phyloP scores from a whole-genome alignment of 768 basidiomycete genomes.

The Multifurca ochricompacta region DNA sequence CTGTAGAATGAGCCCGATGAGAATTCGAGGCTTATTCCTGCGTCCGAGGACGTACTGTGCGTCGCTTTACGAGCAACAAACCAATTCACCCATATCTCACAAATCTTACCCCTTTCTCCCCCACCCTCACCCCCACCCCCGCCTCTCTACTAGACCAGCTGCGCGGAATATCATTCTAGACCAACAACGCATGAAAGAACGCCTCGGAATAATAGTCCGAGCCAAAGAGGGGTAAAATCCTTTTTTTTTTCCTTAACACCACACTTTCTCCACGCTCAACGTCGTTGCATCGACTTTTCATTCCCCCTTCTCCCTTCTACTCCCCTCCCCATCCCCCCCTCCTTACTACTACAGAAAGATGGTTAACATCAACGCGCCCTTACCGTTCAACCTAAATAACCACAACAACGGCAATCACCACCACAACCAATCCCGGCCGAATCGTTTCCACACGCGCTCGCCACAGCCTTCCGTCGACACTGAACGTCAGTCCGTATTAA shows the following conservation, averaged over 20 bases:
- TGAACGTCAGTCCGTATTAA: slow-evolving; percentile 24
- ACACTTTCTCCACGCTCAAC: no score
- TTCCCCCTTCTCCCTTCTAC: not conserved
- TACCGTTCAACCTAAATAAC: slow-evolving; percentile 56
- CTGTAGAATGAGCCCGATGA: slow-evolving; percentile 27
- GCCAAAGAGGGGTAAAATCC: slow-evolving; percentile 48
- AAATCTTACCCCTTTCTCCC: not conserved
- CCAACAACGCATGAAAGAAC: slow-evolving; percentile 43
- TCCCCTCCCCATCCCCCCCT: no score
- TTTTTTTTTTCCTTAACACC: not conserved
- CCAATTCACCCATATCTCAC: not conserved
- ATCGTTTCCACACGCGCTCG: slow-evolving; percentile 20
- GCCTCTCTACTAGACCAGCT: no score
- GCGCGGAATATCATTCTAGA: slow-evolving; percentile 30
- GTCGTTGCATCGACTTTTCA: not conserved
- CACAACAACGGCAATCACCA: slow-evolving; percentile 25
- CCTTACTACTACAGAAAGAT: no score
- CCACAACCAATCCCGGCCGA: slow-evolving; percentile 11
- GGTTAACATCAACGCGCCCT: slow-evolving; percentile 56
- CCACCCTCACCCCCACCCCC: no score
- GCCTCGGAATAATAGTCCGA: slow-evolving; percentile 49
- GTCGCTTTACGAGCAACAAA: slow-evolving; percentile 8
- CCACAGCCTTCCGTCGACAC: slow-evolving; percentile 27
- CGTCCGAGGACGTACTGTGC: slow-evolving; percentile 26
- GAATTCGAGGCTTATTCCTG: slow-evolving; percentile 28